Evolutionary conservation across 495 filamentous ascomycete species (phyloP).

Genomic region (Aspergillus cristatus): DNA sequence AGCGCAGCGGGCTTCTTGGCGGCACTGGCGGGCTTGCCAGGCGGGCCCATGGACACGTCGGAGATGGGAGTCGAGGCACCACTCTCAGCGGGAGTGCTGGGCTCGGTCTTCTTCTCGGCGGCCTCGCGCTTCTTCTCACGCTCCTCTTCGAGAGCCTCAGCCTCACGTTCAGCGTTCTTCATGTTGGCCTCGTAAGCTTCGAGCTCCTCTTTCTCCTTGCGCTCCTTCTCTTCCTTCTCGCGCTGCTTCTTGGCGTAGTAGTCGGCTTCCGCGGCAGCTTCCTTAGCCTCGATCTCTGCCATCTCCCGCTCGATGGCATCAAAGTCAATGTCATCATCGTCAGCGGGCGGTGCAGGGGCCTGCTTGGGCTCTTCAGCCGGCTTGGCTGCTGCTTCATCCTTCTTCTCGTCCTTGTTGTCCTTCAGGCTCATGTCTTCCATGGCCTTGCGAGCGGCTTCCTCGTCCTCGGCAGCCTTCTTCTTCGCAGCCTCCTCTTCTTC

Average conservation of each 20-base stretch:
- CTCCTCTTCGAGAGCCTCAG: conserved; percentile 47
- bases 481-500: conserved; percentile 16
- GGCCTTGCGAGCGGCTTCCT: conserved; percentile 23
- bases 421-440: conserved; percentile 28
- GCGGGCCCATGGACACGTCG: conserved; percentile 45
- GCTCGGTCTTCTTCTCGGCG: conserved; percentile 35
- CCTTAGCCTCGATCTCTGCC: conserved; percentile 50
- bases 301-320: conserved; percentile 44
- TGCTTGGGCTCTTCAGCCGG: conserved; percentile 41
- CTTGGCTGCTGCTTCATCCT: conserved; percentile 18
- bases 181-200: conserved; percentile 44
- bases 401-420: conserved; percentile 35
- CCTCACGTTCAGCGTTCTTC: conserved; percentile 48
- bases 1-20: conserved; percentile 69
- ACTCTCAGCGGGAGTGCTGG: conserved; percentile 43
- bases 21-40: conserved; percentile 44
- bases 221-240: conserved; percentile 52
- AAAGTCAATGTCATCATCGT: conserved; percentile 45
- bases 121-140: conserved; percentile 38
- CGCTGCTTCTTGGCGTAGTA: conserved; percentile 51
- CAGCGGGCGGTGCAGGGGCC: conserved; percentile 23
- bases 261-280: conserved; percentile 49
- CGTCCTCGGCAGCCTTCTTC: conserved; percentile 17
- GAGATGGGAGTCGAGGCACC: conserved; percentile 49
- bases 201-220: conserved; percentile 45